Evolutionary conservation across 2,329 filamentous ascomycete genomes (phyloP).

Genomic region (Chrysoporthe deuterocubensis): DNA sequence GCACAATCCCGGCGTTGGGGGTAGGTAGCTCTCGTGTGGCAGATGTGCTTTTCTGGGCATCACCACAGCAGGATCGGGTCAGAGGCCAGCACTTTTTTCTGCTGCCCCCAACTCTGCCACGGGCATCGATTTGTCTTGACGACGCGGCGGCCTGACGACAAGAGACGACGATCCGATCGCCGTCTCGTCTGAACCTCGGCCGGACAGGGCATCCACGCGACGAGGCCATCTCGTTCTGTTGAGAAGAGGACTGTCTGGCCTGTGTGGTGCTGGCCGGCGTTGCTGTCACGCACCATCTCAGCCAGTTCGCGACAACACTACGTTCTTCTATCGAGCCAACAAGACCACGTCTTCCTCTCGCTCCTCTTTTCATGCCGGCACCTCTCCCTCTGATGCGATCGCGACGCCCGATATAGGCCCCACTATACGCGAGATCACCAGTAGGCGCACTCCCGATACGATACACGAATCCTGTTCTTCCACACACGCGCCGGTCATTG

Average conservation of each 20-base stretch:
- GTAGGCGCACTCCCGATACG: conserved; percentile 5
- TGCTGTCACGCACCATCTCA: background rate
- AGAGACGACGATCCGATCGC: background rate
- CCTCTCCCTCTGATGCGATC: conserved; percentile 18
- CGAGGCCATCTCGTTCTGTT: background rate
- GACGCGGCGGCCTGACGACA: conserved; percentile 11
- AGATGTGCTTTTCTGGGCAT: conserved; percentile 3
- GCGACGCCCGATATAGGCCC: conserved; percentile 13
- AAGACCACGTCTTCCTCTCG: background rate
- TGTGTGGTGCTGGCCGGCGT: conserved; percentile 6
- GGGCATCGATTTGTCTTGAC: conserved; percentile 1
- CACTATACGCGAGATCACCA: conserved; percentile 18
- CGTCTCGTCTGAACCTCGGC: background rate
- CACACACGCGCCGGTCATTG: conserved; percentile 18
- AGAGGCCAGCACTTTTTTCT: background rate
- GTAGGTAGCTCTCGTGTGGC: background rate
- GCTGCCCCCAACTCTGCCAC: background rate
- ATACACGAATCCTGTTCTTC: background rate
- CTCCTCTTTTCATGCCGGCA: background rate
- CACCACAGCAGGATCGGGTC: conserved; percentile 2
- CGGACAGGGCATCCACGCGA: background rate
- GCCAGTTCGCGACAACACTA: background rate
- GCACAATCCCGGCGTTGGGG: background rate
- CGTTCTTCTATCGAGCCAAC: background rate
- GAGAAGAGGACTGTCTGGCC: conserved; percentile 16